Evolutionary conservation across 768 basidiomycete genomes (phyloP).

Genomic region (Lactarius vividus): DNA sequence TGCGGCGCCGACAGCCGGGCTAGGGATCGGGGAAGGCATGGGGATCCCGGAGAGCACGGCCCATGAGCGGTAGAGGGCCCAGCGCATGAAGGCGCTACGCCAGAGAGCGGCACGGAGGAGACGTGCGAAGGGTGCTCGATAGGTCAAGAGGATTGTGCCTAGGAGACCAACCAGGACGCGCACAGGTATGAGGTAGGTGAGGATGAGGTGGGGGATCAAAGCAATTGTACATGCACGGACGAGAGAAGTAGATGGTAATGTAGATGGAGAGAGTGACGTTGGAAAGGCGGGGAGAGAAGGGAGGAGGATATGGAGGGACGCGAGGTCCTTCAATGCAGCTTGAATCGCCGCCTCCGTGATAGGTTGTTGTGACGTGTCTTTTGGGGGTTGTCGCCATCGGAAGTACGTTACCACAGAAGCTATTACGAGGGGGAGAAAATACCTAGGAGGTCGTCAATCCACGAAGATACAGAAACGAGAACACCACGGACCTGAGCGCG

Average conservation of each 20-base stretch:
- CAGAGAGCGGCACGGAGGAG: slow-evolving; percentile 54
- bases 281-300: slow-evolving; percentile 40
- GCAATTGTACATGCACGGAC: slow-evolving; percentile 56
- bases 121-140: slow-evolving; percentile 66
- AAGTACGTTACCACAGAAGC: slow-evolving; percentile 40
- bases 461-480: not conserved
- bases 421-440: slow-evolving; percentile 54
- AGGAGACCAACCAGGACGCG: slow-evolving; percentile 56
- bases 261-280: slow-evolving; percentile 33
- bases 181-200: slow-evolving; percentile 61
- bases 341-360: slow-evolving; percentile 58
- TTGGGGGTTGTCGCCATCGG: slow-evolving; percentile 30
- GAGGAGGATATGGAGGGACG: slow-evolving; percentile 57
- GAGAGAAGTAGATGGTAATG: slow-evolving; percentile 38
- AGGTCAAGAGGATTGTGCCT: slow-evolving; percentile 58
- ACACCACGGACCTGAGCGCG: slow-evolving; percentile 46
- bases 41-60: slow-evolving; percentile 54
- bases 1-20: slow-evolving; percentile 35
- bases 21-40: slow-evolving; percentile 39
- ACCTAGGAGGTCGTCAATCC: slow-evolving; percentile 38
- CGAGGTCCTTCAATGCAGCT: slow-evolving; percentile 59
- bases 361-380: slow-evolving; percentile 31
- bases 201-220: slow-evolving; percentile 63
- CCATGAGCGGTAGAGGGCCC: slow-evolving; percentile 53
- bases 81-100: slow-evolving; percentile 67